Percentiles rank a stretch among this genome's conserved stretches.
These are phyloP conservation scores for Lactifluus subvellereus DNA, from an alignment of 768 basidiomycete genomes.

Conservation along the genomic window DNA sequence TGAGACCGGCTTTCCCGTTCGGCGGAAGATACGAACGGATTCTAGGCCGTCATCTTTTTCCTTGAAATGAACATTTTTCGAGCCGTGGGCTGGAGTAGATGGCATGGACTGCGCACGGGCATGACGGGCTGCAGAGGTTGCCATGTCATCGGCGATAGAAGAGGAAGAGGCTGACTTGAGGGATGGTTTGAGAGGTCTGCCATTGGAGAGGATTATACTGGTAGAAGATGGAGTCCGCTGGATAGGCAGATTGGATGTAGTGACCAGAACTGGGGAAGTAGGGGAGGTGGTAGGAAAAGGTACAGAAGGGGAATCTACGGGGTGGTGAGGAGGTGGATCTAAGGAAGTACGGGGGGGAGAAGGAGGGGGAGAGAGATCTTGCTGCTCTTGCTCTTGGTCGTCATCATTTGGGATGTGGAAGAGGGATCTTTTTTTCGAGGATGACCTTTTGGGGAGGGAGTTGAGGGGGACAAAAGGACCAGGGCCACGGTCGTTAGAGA, in stretches of 20 bases:
- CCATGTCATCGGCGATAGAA: conserved; percentile 39
- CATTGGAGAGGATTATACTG: conserved; percentile 56
- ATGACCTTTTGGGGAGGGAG: conserved; percentile 8
- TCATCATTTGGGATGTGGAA: conserved; percentile 24
- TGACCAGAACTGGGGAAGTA: neutral
- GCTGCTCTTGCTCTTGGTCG: conserved; percentile 20
- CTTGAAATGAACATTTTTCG: conserved; percentile 86
- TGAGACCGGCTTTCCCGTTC: conserved; percentile 64
- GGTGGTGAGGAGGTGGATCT: neutral
- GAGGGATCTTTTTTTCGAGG: conserved; percentile 18
- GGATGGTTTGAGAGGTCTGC: conserved; percentile 82
- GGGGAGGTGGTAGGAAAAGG: conserved; percentile 15
- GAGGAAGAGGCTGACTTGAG: conserved; percentile 61
- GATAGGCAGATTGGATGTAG: conserved; percentile 3
- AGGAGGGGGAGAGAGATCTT: conserved; percentile 18
- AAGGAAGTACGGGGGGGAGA: conserved; percentile 1
- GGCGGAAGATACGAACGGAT: conserved; percentile 56
- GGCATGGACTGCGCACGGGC: conserved; percentile 53
- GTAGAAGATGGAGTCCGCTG: conserved; percentile 28
- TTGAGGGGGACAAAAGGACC: conserved; percentile 20
- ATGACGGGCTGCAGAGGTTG: conserved; percentile 28
- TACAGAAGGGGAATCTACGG: neutral
- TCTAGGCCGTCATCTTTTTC: conserved; percentile 54
- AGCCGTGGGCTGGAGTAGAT: conserved; percentile 44
- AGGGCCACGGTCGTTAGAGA: conserved; percentile 21